phyloP scores from a whole-genome alignment of 2,329 filamentous ascomycete genomes.

The Verticillium nonalfalfae region DNA sequence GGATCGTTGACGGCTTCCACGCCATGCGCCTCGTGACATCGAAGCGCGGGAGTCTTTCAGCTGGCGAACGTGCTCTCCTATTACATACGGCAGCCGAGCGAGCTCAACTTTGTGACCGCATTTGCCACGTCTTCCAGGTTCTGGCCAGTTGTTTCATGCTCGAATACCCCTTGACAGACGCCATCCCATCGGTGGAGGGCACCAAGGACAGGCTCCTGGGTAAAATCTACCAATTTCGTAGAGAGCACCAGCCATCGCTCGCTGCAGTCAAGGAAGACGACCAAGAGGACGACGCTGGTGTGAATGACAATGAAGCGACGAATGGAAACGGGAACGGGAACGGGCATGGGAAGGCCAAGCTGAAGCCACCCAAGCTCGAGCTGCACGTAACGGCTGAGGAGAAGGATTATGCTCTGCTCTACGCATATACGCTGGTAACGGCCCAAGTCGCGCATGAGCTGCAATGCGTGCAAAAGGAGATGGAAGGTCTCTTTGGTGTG shows the following conservation, averaged over 20 bases:
- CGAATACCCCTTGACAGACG: constrained; percentile 87
- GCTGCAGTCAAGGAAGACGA: constrained; percentile 37
- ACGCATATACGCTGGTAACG: constrained; percentile 76
- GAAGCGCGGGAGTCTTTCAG: constrained; percentile 68
- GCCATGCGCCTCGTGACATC: constrained; percentile 91
- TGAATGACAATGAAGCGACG: constrained; percentile 9
- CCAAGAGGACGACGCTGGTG: constrained; percentile 14
- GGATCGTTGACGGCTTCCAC: constrained; percentile 89
- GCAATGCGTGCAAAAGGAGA: constrained; percentile 51
- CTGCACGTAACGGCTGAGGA: constrained; percentile 47
- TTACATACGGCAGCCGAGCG: constrained; percentile 75
- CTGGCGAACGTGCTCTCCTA: constrained; percentile 76
- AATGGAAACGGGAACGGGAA: constrained; percentile 2
- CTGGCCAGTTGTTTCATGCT: constrained; percentile 90
- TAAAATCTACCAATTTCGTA: constrained; percentile 81
- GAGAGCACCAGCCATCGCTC: constrained; percentile 46
- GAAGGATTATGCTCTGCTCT: constrained; percentile 83
- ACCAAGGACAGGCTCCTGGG: constrained; percentile 77
- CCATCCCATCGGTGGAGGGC: constrained; percentile 75
- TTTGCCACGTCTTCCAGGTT: constrained; percentile 82
- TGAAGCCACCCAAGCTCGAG: constrained; percentile 15
- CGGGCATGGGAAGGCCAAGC: constrained; percentile 7
- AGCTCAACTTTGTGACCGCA: constrained; percentile 73
- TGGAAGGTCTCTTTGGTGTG: constrained; percentile 58
- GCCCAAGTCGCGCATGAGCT: constrained; percentile 61